Evolutionary conservation across 768 basidiomycete species (phyloP).

Genomic region (Trametes villosa): DNA sequence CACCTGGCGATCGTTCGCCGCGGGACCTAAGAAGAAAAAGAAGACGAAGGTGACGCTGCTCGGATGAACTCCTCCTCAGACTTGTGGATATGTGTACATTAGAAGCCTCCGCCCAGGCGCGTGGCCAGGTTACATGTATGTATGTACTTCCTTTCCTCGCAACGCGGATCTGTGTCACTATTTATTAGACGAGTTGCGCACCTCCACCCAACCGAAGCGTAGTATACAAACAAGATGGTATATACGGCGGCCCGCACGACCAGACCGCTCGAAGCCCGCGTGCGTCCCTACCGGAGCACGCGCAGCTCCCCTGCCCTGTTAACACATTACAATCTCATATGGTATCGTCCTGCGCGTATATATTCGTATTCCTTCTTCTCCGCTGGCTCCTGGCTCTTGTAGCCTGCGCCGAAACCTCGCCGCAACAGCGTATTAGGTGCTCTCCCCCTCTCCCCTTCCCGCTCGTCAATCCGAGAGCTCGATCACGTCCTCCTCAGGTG

Average conservation of each 20-base stretch:
- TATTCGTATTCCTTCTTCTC: background rate
- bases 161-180: too few species aligned
- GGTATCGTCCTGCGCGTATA: background rate
- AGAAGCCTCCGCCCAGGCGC: background rate
- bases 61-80: constrained; percentile 24
- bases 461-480: constrained; percentile 54
- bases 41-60: constrained; percentile 58
- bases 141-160: constrained; percentile 1
- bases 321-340: background rate
- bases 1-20: constrained; percentile 80
- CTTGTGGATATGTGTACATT: constrained; percentile 1
- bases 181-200: background rate
- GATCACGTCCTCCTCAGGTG: constrained; percentile 50
- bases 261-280: background rate
- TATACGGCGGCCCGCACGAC: background rate
- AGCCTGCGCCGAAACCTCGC: too few species aligned
- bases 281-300: constrained; percentile 11
- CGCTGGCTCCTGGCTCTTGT: too few species aligned
- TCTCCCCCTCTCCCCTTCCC: background rate
- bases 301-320: background rate
- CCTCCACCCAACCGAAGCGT: too few species aligned
- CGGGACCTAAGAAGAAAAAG: constrained; percentile 79
- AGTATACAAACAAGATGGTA: constrained; percentile 8
- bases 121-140: background rate
- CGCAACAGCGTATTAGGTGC: background rate